A percentile compares a stretch with the other conserved stretches of the same genome.
These are phyloP conservation scores for Podaxis sp. DNA, from an alignment of 768 basidiomycete species.

Conservation along the genomic window DNA sequence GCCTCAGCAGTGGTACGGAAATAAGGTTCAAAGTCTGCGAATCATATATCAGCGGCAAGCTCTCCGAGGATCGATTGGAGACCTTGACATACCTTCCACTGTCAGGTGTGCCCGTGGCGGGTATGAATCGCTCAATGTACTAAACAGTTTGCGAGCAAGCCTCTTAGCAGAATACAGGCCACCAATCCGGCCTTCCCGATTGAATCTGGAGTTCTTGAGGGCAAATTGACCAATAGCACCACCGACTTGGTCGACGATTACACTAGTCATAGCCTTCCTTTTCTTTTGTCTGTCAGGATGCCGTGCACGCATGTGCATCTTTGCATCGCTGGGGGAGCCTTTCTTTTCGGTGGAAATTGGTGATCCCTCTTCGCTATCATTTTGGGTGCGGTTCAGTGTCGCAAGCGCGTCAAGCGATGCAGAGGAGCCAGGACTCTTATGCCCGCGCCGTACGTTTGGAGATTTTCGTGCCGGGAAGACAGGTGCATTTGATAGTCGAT, in stretches of 20 bases:
- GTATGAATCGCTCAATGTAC: constrained; percentile 53
- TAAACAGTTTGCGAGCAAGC: constrained; percentile 68
- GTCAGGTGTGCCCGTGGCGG: constrained; percentile 61
- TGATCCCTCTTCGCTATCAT: background rate
- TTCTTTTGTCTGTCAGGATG: constrained; percentile 35
- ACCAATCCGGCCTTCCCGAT: constrained; percentile 36
- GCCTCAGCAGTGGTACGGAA: constrained; percentile 73
- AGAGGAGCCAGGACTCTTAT: constrained; percentile 38
- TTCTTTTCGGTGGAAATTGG: constrained; percentile 11
- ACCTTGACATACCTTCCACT: constrained; percentile 53
- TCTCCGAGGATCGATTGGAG: background rate
- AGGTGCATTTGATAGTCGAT: constrained; percentile 68
- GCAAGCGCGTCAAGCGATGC: constrained; percentile 35
- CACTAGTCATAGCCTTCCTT: constrained; percentile 53
- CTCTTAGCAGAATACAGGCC: constrained; percentile 64
- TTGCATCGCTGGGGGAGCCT: background rate
- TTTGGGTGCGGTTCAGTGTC: constrained; percentile 4
- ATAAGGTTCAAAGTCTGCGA: constrained; percentile 75
- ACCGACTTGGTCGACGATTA: constrained; percentile 71
- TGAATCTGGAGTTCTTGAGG: constrained; percentile 61
- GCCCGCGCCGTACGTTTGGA: constrained; percentile 43
- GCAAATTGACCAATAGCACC: constrained; percentile 71
- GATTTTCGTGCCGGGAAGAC: constrained; percentile 36
- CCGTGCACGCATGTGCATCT: constrained; percentile 12
- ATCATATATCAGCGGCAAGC: constrained; percentile 1